These are phyloP conservation scores for Salix brachista DNA, from an alignment of 345 rosid genomes.

Conservation along the genomic window DNA sequence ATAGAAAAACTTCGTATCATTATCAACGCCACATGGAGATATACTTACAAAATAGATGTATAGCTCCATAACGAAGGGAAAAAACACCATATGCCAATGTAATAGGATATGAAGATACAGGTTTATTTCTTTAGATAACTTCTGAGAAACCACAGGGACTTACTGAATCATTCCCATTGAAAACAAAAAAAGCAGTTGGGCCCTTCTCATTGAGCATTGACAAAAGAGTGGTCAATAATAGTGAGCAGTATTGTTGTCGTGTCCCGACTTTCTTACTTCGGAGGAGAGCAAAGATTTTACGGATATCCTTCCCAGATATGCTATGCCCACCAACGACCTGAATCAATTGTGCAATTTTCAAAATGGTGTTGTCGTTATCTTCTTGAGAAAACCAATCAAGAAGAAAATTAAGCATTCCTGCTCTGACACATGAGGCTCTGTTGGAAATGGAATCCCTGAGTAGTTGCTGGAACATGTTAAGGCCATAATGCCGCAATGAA, in stretches of 20 bases:
- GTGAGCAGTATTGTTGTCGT: constrained; percentile 73
- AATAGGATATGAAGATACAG: too few species aligned
- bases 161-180: constrained; percentile 84
- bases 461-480: constrained; percentile 70
- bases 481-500: constrained; percentile 76
- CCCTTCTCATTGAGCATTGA: constrained; percentile 98
- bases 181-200: constrained; percentile 89
- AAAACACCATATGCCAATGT: too few species aligned
- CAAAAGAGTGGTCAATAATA: constrained; percentile 67
- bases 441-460: constrained; percentile 88
- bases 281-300: constrained; percentile 89
- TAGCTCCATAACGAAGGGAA: too few species aligned
- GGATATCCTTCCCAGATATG: constrained; percentile 96
- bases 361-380: constrained; percentile 60
- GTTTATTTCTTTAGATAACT: not conserved
- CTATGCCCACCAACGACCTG: constrained; percentile 96
- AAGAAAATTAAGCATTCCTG: constrained; percentile 90
- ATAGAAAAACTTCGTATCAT: too few species aligned
- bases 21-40: too few species aligned
- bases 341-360: constrained; percentile 79
- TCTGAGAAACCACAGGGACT: constrained; percentile 30
- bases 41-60: too few species aligned
- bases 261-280: constrained; percentile 89
- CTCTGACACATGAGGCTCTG: constrained; percentile 82
- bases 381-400: constrained; percentile 94